Conservation (phyloP, 176 grass and related monocot species). For the Oryza rufipogon region DNA sequence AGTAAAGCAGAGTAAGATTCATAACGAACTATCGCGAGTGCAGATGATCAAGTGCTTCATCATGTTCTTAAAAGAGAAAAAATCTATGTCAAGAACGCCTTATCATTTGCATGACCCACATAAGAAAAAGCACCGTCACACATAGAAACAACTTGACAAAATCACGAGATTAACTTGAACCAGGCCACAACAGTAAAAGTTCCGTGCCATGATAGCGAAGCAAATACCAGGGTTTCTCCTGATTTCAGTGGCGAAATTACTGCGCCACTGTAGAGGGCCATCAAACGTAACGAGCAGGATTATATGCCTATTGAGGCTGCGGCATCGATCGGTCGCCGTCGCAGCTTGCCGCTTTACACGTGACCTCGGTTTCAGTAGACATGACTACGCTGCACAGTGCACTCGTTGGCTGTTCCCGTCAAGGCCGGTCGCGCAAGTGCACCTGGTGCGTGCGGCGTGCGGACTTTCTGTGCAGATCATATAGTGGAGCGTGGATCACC, state of each 20-base stretch:
- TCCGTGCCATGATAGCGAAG: background rate
- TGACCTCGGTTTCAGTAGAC: background rate
- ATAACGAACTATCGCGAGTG: background rate
- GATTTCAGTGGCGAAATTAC: background rate
- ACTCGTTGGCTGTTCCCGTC: background rate
- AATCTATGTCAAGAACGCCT: background rate
- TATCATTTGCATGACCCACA: background rate
- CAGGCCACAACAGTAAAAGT: background rate
- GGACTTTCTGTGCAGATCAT: background rate
- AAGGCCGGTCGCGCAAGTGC: background rate
- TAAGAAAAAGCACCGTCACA: background rate
- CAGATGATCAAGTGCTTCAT: background rate
- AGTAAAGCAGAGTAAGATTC: background rate
- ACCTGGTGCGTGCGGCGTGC: background rate
- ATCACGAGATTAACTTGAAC: conserved; percentile 2
- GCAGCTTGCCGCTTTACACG: background rate
- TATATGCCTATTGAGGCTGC: background rate
- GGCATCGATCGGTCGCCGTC: background rate
- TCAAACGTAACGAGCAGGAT: background rate
- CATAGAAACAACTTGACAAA: background rate
- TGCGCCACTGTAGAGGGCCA: background rate
- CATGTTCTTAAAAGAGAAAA: background rate
- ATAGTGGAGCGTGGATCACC: background rate
- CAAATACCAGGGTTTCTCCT: background rate
- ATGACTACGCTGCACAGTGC: background rate